Evolutionary conservation across 805 yeast species (phyloP).

Genomic region (Tetrapisispora pingtungensis): DNA sequence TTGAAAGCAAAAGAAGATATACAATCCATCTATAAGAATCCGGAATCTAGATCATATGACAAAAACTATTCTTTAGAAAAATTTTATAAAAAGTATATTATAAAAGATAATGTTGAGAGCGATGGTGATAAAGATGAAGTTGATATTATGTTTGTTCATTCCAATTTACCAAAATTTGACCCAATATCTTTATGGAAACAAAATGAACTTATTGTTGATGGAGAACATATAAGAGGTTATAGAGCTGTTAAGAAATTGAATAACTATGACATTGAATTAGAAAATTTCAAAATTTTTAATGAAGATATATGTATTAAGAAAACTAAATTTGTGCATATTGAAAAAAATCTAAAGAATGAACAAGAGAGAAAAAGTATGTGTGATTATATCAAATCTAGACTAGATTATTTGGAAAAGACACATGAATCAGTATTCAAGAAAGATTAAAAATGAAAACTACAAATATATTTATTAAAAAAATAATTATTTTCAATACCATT

Average conservation of each 20-base stretch:
- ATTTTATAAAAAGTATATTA: slow-evolving; percentile 13
- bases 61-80: slow-evolving; percentile 13
- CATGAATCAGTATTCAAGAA: slow-evolving; percentile 13
- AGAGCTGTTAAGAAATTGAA: slow-evolving; percentile 13
- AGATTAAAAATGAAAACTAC: not conserved
- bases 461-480: too few species aligned
- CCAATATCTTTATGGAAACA: slow-evolving; percentile 23
- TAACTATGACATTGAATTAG: slow-evolving; percentile 22
- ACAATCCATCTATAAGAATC: slow-evolving; percentile 6
- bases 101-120: slow-evolving; percentile 2
- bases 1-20: slow-evolving; percentile 14
- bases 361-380: slow-evolving; percentile 17
- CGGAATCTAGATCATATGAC: slow-evolving; percentile 7
- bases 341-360: slow-evolving; percentile 9
- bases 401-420: slow-evolving; percentile 13
- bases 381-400: slow-evolving; percentile 16
- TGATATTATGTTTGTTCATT: slow-evolving; percentile 29
- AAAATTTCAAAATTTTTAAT: slow-evolving; percentile 18
- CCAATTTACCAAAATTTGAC: slow-evolving; percentile 33
- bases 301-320: slow-evolving; percentile 14
- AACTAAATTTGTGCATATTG: slow-evolving; percentile 16
- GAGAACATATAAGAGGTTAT: slow-evolving; percentile 20
- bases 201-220: slow-evolving; percentile 17
- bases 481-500: too few species aligned
- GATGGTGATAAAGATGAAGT: slow-evolving; percentile 8